Conservation (phyloP, 306 rosid species). For the Ochetophila trinervis region DNA sequence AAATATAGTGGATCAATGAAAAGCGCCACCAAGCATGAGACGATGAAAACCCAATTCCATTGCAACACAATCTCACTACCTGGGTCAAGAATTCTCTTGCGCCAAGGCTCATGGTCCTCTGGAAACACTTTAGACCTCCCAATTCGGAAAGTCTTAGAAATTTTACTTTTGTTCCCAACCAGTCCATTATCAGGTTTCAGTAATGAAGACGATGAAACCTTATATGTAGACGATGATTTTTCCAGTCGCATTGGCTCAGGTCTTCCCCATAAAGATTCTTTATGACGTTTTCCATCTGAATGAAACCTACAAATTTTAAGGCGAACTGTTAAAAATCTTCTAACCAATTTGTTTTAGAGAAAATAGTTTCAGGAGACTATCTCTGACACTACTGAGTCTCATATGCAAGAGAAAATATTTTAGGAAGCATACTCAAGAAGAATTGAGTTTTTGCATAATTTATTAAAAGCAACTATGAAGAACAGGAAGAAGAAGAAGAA, state of each 20-base stretch:
- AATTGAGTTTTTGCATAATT: neutral
- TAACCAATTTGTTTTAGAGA: neutral
- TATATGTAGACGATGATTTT: slow-evolving; percentile 54
- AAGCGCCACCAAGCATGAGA: slow-evolving; percentile 79
- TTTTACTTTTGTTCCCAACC: slow-evolving; percentile 46
- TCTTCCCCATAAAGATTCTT: slow-evolving; percentile 46
- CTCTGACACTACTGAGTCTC: neutral
- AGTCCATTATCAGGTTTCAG: slow-evolving; percentile 40
- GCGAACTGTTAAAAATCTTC: slow-evolving; percentile 4
- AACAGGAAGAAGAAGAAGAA: neutral
- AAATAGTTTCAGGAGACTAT: neutral
- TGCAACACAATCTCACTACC: slow-evolving; percentile 78
- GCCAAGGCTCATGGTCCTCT: slow-evolving; percentile 76
- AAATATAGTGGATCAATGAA: slow-evolving; percentile 84
- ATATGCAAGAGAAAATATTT: neutral
- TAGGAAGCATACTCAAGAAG: neutral
- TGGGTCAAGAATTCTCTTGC: slow-evolving; percentile 82
- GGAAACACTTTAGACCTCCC: slow-evolving; percentile 68
- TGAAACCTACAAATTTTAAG: slow-evolving; percentile 51
- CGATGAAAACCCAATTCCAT: slow-evolving; percentile 88
- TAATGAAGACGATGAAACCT: slow-evolving; percentile 48
- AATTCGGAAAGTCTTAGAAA: slow-evolving; percentile 41
- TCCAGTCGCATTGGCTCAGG: slow-evolving; percentile 46
- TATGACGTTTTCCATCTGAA: slow-evolving; percentile 42
- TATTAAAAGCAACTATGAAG: neutral